A percentile compares a stretch with the other conserved stretches of the same genome.
These are phyloP conservation scores for Rhynchospora tenuis DNA, from an alignment of 176 grass and related monocot genomes.

Conservation along the genomic window DNA sequence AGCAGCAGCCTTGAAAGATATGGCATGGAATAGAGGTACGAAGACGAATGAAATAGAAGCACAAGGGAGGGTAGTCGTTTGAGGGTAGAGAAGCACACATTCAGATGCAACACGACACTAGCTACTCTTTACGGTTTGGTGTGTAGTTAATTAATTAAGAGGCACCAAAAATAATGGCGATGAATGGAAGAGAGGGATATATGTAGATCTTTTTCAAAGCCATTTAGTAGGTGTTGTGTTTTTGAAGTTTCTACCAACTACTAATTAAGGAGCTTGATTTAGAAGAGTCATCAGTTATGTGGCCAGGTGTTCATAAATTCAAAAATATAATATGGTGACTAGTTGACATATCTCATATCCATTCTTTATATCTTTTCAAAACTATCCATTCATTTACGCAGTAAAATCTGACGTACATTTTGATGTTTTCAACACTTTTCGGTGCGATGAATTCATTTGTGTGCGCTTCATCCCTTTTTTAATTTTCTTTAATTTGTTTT, in stretches of 20 bases:
- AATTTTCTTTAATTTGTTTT: no score
- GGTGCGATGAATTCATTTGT: background rate
- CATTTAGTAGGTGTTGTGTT: constrained; percentile 13
- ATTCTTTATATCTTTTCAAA: constrained; percentile 28
- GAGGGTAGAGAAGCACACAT: background rate
- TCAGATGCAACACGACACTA: no score
- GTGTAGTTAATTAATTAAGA: constrained; percentile 21
- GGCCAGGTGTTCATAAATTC: constrained; percentile 2
- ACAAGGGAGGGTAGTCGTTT: constrained; percentile 6
- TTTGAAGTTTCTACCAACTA: constrained; percentile 74
- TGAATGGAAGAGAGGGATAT: background rate
- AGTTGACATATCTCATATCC: constrained; percentile 19
- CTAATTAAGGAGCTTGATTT: constrained; percentile 34
- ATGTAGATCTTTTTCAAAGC: background rate
- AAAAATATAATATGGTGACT: background rate
- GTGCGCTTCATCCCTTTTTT: background rate
- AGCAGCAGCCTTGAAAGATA: background rate
- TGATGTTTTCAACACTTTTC: background rate
- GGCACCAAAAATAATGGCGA: constrained; percentile 37
- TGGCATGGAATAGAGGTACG: background rate
- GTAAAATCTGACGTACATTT: constrained; percentile 12
- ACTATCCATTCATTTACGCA: constrained; percentile 4
- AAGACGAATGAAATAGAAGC: background rate
- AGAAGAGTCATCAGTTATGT: constrained; percentile 32
- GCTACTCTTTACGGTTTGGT: background rate